A percentile compares a stretch with the other conserved stretches of the same genome.
Conservation (phyloP, 2,329 filamentous ascomycete species). For the Talaromyces sp. region DNA sequence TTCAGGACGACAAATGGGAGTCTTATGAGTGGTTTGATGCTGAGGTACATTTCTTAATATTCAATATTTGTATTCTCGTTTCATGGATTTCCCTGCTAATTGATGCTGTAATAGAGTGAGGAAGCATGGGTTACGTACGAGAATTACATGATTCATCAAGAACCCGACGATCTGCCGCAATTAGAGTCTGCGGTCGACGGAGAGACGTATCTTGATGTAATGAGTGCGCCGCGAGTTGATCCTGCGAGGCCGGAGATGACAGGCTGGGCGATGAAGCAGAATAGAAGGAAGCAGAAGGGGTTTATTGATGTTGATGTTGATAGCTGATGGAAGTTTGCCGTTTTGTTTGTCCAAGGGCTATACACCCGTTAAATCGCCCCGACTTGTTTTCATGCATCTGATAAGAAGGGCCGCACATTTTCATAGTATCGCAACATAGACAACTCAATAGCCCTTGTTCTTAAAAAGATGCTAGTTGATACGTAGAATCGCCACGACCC, state of each 20-base stretch:
- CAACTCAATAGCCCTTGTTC: too few species aligned
- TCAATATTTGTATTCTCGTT: not conserved
- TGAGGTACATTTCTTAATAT: slow-evolving; percentile 47
- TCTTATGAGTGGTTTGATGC: slow-evolving; percentile 78
- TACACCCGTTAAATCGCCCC: not conserved
- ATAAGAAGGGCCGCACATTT: too few species aligned
- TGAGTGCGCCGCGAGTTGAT: slow-evolving; percentile 55
- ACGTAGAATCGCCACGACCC: not conserved
- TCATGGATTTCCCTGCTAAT: not conserved
- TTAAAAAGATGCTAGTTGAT: not conserved
- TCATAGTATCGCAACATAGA: too few species aligned
- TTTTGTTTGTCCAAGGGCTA: not conserved
- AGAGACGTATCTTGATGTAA: slow-evolving; percentile 60
- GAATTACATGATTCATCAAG: slow-evolving; percentile 62
- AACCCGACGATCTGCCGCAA: slow-evolving; percentile 43
- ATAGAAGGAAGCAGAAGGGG: slow-evolving; percentile 34
- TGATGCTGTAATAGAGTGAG: slow-evolving; percentile 46
- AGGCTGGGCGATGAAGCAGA: slow-evolving; percentile 45
- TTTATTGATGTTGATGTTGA: slow-evolving; percentile 12
- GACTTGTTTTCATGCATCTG: too few species aligned
- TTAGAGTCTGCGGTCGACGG: slow-evolving; percentile 56
- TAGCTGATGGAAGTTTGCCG: too few species aligned
- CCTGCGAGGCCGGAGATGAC: slow-evolving; percentile 43
- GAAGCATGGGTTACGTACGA: slow-evolving; percentile 74
- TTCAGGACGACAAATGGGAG: slow-evolving; percentile 81